Percentiles rank a stretch among this genome's conserved stretches.
Evolutionary conservation across 768 basidiomycete genomes (phyloP).

Genomic region (Mycena haematopus): DNA sequence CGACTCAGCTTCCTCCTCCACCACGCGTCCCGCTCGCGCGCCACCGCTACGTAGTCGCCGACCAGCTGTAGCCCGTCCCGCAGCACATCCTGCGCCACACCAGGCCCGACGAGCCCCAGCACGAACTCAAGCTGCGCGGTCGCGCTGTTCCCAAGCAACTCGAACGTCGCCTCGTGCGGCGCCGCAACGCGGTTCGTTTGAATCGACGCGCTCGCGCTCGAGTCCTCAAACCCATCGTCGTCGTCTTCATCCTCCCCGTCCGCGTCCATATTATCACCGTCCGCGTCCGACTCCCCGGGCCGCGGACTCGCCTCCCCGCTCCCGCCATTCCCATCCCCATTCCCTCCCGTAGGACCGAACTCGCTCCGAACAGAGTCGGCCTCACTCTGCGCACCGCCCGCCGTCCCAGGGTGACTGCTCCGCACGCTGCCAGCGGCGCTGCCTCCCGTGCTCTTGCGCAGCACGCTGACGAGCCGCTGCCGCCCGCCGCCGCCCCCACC

Average conservation of each 20-base stretch:
- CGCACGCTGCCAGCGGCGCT: neutral
- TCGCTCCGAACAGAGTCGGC: slow-evolving; percentile 22
- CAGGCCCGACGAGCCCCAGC: slow-evolving; percentile 51
- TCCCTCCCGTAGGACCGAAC: neutral
- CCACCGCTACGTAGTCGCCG: slow-evolving; percentile 73
- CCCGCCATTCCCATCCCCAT: slow-evolving; percentile 18
- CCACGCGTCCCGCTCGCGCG: slow-evolving; percentile 81
- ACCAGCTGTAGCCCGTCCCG: slow-evolving; percentile 64
- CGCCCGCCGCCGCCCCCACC: slow-evolving; percentile 24
- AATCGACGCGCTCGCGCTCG: slow-evolving; percentile 45
- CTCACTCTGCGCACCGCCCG: slow-evolving; percentile 11
- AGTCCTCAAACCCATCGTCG: slow-evolving; percentile 41
- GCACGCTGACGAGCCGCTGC: slow-evolving; percentile 24
- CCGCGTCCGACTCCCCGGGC: slow-evolving; percentile 30
- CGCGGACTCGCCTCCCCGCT: slow-evolving; percentile 33
- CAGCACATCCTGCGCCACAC: slow-evolving; percentile 56
- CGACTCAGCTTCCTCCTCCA: slow-evolving; percentile 69
- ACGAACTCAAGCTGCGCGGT: slow-evolving; percentile 83
- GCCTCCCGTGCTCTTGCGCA: slow-evolving; percentile 13
- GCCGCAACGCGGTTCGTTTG: slow-evolving; percentile 39
- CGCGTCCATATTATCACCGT: too few relatives aligned
- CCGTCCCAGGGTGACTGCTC: neutral
- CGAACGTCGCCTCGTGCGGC: slow-evolving; percentile 65
- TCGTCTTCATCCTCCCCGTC: slow-evolving; percentile 32
- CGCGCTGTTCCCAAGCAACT: slow-evolving; percentile 71